A percentile compares a stretch with the other conserved stretches of the same genome.
phyloP scores from a whole-genome alignment of 2,329 filamentous ascomycete genomes.

The Fusarium abutilonis region DNA sequence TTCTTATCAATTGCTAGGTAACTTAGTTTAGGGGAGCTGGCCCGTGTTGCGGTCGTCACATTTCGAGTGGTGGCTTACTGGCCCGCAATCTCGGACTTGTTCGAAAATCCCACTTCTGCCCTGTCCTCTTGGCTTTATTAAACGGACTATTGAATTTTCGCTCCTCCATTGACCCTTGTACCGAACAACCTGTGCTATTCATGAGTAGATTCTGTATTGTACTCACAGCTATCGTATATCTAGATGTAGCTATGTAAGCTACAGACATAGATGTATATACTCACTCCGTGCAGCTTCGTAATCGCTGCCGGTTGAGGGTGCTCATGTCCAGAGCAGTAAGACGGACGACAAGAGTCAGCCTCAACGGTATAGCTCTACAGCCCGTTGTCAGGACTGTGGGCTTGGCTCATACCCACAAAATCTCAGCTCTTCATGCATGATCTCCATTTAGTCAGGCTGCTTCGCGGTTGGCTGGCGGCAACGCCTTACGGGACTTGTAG shows the following conservation, averaged over 20 bases:
- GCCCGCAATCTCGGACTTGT: conserved; percentile 34
- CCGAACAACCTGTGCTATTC: not conserved
- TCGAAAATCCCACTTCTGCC: conserved; percentile 23
- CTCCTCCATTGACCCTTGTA: not conserved
- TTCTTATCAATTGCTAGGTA: conserved; percentile 2
- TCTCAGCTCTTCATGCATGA: conserved; percentile 31
- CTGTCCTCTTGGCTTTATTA: conserved; percentile 7
- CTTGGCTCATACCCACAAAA: conserved; percentile 29
- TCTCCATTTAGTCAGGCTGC: conserved; percentile 33
- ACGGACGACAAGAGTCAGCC: conserved; percentile 10
- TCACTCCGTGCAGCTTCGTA: not conserved
- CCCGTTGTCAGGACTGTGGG: conserved; percentile 10
- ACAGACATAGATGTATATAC: conserved; percentile 4
- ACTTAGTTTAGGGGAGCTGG: conserved; percentile 8
- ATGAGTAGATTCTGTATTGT: not conserved
- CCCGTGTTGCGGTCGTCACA: conserved; percentile 13
- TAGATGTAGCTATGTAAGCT: conserved; percentile 4
- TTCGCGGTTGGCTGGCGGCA: conserved; percentile 34
- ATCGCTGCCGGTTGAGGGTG: conserved; percentile 1
- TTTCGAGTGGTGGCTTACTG: conserved; percentile 12
- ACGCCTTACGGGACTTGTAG: conserved; percentile 27
- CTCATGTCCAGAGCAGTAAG: not conserved
- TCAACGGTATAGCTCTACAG: conserved; percentile 16
- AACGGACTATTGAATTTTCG: not conserved
- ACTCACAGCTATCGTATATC: not conserved